A percentile compares a stretch with the other conserved stretches of the same genome.
These are phyloP conservation scores for Colletotrichum higginsianum DNA, from an alignment of 2,329 filamentous ascomycete genomes.

Conservation along the genomic window DNA sequence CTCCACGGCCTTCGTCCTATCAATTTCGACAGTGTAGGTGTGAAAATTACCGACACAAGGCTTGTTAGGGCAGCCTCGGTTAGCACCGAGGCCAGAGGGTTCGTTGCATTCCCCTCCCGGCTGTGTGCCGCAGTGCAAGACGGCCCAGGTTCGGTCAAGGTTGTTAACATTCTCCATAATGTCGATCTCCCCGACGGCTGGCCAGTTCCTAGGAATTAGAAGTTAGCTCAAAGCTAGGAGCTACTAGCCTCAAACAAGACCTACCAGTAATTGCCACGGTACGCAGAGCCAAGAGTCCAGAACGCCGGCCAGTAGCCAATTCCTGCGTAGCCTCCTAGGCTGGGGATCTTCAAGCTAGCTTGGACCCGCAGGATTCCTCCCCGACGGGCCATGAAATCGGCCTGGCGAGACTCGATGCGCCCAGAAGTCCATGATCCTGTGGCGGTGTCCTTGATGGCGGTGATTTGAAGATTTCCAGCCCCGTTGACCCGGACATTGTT, in stretches of 20 bases:
- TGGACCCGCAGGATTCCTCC: constrained; percentile 54
- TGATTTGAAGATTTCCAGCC: constrained; percentile 60
- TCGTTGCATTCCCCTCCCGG: constrained; percentile 67
- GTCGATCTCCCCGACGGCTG: constrained; percentile 65
- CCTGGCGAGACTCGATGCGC: constrained; percentile 56
- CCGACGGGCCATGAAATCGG: constrained; percentile 54
- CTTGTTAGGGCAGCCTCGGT: not conserved
- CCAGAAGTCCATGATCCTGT: constrained; percentile 59
- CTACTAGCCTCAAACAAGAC: constrained; percentile 45
- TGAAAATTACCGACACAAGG: constrained; percentile 45
- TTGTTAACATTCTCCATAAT: constrained; percentile 77
- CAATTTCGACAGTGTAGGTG: constrained; percentile 51
- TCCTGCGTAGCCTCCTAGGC: constrained; percentile 43
- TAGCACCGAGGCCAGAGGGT: constrained; percentile 57
- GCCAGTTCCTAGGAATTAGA: constrained; percentile 57
- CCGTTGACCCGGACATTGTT: constrained; percentile 65
- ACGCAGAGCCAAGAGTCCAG: constrained; percentile 59
- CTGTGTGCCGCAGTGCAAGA: constrained; percentile 64
- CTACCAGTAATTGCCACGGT: constrained; percentile 53
- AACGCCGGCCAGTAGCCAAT: constrained; percentile 62
- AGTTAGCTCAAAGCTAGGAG: constrained; percentile 67
- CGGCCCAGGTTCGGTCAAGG: constrained; percentile 64
- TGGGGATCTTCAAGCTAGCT: constrained; percentile 55
- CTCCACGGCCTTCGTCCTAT: constrained; percentile 53
- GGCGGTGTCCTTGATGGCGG: constrained; percentile 57